phyloP scores from a whole-genome alignment of 768 basidiomycete genomes.

The Collybia sp. region DNA sequence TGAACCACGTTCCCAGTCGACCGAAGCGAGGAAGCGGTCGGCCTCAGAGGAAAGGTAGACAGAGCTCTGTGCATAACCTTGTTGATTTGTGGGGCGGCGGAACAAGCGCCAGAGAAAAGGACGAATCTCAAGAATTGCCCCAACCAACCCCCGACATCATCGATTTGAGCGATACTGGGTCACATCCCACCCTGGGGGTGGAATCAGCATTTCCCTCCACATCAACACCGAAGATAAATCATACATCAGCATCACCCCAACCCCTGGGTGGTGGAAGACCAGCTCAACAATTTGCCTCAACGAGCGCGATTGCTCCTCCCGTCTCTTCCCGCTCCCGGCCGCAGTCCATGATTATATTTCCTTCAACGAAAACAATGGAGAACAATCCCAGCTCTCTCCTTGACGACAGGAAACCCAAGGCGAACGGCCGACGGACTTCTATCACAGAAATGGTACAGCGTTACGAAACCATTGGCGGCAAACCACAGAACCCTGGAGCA shows the following conservation, averaged over 20 bases:
- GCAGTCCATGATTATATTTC: constrained; percentile 78
- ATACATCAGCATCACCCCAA: constrained; percentile 3
- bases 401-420: constrained; percentile 36
- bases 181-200: constrained; percentile 2
- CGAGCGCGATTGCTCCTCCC: constrained; percentile 17
- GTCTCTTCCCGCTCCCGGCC: constrained; percentile 54
- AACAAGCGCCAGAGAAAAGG: constrained; percentile 37
- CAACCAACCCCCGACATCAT: not conserved
- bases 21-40: constrained; percentile 11
- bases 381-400: constrained; percentile 35
- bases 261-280: constrained; percentile 8
- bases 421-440: constrained; percentile 56
- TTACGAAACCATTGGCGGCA: constrained; percentile 64
- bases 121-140: constrained; percentile 13
- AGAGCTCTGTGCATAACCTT: constrained; percentile 81
- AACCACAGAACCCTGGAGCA: constrained; percentile 20
- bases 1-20: constrained; percentile 17
- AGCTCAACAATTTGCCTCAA: not conserved
- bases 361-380: constrained; percentile 36
- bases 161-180: not conserved
- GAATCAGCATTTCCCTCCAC: constrained; percentile 1
- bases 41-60: constrained; percentile 48
- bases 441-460: constrained; percentile 85
- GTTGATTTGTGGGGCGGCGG: constrained; percentile 76
- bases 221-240: not conserved